A percentile compares a stretch with the other conserved stretches of the same genome.
Evolutionary conservation across 371 early-diverging fungal species (phyloP).

Genomic region (Syncephalastrum sp.): DNA sequence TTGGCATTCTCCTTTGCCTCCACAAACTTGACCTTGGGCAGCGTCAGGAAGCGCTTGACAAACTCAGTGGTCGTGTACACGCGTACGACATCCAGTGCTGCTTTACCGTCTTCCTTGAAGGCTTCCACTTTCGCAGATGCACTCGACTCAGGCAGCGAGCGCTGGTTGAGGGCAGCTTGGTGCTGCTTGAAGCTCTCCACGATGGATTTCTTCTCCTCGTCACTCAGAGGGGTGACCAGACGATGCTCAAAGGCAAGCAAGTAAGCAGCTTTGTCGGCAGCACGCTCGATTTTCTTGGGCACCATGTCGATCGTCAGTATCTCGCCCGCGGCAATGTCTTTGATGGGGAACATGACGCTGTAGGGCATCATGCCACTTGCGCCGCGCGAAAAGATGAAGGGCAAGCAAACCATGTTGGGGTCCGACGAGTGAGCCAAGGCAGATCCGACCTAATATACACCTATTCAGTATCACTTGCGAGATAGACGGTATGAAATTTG

Average conservation of each 20-base stretch:
- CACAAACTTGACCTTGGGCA: constrained; percentile 47
- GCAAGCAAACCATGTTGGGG: constrained; percentile 54
- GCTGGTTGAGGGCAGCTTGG: constrained; percentile 14
- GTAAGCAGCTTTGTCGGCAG: constrained; percentile 48
- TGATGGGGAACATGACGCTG: constrained; percentile 58
- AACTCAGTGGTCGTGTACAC: constrained; percentile 50
- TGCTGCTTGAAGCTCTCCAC: constrained; percentile 11
- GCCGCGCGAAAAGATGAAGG: constrained; percentile 63
- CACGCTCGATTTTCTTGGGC: constrained; percentile 42
- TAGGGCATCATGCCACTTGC: constrained; percentile 54
- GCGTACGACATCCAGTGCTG: constrained; percentile 9
- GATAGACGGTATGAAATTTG: not conserved
- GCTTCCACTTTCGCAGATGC: not conserved
- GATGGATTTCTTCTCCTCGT: constrained; percentile 13
- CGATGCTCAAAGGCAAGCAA: constrained; percentile 45
- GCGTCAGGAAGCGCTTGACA: constrained; percentile 48
- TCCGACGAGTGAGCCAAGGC: constrained; percentile 53
- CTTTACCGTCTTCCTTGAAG: not conserved
- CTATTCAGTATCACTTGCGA: not conserved
- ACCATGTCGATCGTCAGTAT: constrained; percentile 50
- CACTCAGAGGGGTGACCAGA: not conserved
- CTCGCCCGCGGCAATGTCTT: constrained; percentile 50
- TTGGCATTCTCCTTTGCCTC: constrained; percentile 46
- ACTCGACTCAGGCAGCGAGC: not conserved
- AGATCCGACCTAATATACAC: constrained; percentile 52